phyloP scores from a whole-genome alignment of 2,329 filamentous ascomycete species.

The Fusarium domesticum region DNA sequence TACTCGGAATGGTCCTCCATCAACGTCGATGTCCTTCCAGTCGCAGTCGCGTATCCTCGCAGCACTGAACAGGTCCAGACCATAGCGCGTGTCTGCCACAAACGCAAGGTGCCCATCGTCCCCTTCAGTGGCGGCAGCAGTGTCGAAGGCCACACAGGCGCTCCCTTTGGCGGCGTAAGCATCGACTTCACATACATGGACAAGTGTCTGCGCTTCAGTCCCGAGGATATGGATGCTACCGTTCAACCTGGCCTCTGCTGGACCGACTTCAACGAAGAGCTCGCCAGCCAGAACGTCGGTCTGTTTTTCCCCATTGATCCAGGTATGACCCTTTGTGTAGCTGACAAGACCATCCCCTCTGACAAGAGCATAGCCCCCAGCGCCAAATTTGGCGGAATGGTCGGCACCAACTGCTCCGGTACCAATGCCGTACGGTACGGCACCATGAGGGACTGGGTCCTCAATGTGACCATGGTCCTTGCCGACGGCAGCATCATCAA shows the following conservation, averaged over 20 bases:
- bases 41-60: constrained; percentile 63
- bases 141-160: constrained; percentile 86
- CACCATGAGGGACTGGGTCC: constrained; percentile 86
- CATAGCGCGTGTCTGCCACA: constrained; percentile 68
- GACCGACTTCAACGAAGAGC: constrained; percentile 77
- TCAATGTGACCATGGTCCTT: constrained; percentile 77
- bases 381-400: constrained; percentile 79
- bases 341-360: too few relatives aligned
- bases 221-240: constrained; percentile 87
- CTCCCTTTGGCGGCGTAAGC: constrained; percentile 80
- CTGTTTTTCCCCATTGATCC: constrained; percentile 92
- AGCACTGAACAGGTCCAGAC: constrained; percentile 57
- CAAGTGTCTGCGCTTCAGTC: constrained; percentile 72
- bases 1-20: constrained; percentile 65
- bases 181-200: constrained; percentile 91
- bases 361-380: too few relatives aligned
- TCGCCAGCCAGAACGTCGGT: constrained; percentile 66
- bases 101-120: constrained; percentile 78
- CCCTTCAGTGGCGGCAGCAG: constrained; percentile 84
- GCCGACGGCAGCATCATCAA: constrained; percentile 78
- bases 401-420: constrained; percentile 73
- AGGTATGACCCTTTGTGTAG: too few relatives aligned
- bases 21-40: constrained; percentile 58
- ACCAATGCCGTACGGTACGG: constrained; percentile 80
- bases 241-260: constrained; percentile 91